A percentile compares a stretch with the other conserved stretches of the same genome.
These are phyloP conservation scores for Byssoonygena ceratinophila DNA, from an alignment of 2,329 filamentous ascomycete species.

Conservation along the genomic window DNA sequence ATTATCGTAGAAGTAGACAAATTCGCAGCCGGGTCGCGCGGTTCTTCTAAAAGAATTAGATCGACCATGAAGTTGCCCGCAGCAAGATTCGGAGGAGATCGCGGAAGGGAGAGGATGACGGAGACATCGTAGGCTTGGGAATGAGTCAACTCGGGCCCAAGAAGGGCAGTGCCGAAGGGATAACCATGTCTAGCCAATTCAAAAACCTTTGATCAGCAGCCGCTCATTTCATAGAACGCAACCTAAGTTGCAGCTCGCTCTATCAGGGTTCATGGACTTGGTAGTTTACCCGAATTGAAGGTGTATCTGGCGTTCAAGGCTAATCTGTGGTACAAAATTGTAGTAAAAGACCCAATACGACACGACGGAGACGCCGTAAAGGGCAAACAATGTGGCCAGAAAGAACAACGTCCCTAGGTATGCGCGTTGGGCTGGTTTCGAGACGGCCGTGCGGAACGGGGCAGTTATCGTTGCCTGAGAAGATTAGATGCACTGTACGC, in stretches of 20 bases:
- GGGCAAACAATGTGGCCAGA: conserved; percentile 41
- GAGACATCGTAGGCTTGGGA: conserved; percentile 77
- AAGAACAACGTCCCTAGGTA: conserved; percentile 53
- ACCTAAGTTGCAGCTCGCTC: not conserved
- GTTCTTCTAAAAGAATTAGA: conserved; percentile 49
- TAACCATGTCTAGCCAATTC: conserved; percentile 29
- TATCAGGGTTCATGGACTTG: not conserved
- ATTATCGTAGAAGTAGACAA: conserved; percentile 42
- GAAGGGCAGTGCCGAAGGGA: conserved; percentile 44
- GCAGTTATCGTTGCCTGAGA: conserved; percentile 43
- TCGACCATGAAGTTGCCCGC: conserved; percentile 93
- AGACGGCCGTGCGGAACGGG: conserved; percentile 47
- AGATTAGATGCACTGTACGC: conserved; percentile 24
- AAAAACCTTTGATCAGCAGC: not conserved
- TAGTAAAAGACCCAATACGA: conserved; percentile 60
- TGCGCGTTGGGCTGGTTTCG: conserved; percentile 51
- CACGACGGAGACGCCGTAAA: conserved; percentile 48
- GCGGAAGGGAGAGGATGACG: conserved; percentile 64
- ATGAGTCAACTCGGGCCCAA: conserved; percentile 49
- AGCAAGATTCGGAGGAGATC: conserved; percentile 62
- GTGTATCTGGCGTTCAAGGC: conserved; percentile 52
- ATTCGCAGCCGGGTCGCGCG: conserved; percentile 24
- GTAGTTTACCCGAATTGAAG: conserved; percentile 51
- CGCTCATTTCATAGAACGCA: not conserved
- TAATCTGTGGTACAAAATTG: conserved; percentile 56